These are phyloP conservation scores for Cytospora piceae DNA, from an alignment of 2,329 filamentous ascomycete genomes.

Conservation along the genomic window DNA sequence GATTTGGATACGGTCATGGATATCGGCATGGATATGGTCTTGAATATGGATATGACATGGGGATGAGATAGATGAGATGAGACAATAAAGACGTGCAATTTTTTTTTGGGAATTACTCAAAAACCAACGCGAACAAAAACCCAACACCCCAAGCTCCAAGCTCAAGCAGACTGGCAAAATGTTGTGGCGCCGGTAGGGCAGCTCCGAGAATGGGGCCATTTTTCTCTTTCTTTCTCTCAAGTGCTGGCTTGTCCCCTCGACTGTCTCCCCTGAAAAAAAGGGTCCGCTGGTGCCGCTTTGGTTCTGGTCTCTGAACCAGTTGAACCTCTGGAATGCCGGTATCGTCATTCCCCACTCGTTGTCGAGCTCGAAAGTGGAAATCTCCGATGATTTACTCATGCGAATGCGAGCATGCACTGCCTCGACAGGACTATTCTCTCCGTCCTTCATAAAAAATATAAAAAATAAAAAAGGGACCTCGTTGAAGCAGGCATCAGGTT, in stretches of 20 bases:
- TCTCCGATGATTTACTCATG: constrained; percentile 18
- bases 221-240: no score
- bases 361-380: constrained; percentile 25
- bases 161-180: not conserved
- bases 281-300: constrained; percentile 26
- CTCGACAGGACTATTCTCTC: not conserved
- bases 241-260: constrained; percentile 5
- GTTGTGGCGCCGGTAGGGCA: constrained; percentile 21
- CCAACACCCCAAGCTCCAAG: not conserved
- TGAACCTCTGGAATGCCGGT: constrained; percentile 19
- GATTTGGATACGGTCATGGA: no score
- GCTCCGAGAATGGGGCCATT: constrained; percentile 5
- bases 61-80: not conserved
- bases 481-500: not conserved
- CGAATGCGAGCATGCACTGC: not conserved
- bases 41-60: no score
- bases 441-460: not conserved
- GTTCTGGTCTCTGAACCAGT: not conserved
- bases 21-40: no score
- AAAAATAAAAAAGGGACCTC: not conserved
- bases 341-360: constrained; percentile 31
- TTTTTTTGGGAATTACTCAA: constrained; percentile 13
- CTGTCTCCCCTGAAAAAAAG: constrained; percentile 18
- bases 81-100: constrained; percentile 13
- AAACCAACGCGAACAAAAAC: constrained; percentile 16